These are phyloP conservation scores for Ophiocordyceps camponoti-floridani DNA, from an alignment of 2,329 filamentous ascomycete genomes.

Conservation along the genomic window DNA sequence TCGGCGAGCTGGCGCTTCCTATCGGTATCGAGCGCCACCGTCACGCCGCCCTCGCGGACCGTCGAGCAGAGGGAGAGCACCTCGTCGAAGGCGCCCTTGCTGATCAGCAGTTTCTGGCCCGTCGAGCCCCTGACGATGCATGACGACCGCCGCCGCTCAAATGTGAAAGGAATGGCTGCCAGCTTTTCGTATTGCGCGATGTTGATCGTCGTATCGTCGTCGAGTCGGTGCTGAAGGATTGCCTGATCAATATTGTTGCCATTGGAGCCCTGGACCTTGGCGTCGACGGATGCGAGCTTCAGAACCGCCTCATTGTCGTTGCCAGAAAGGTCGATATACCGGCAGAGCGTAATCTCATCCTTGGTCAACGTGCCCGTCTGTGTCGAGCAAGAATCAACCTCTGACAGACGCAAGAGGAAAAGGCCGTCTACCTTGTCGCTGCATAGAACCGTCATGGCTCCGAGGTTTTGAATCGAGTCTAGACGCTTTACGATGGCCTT, in stretches of 20 bases:
- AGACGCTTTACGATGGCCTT: constrained; percentile 17
- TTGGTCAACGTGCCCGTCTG: constrained; percentile 12
- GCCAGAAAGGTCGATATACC: constrained; percentile 7
- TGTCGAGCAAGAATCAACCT: not conserved
- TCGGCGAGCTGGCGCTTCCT: constrained; percentile 2
- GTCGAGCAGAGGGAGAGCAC: constrained; percentile 7
- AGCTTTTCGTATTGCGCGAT: constrained; percentile 8
- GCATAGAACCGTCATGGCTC: constrained; percentile 12
- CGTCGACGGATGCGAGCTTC: constrained; percentile 11
- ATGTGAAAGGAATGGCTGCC: constrained; percentile 9
- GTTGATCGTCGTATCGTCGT: constrained; percentile 4
- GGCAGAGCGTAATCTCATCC: constrained; percentile 10
- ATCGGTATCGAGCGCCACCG: constrained; percentile 4
- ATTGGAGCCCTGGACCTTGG: constrained; percentile 7
- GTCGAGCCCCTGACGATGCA: constrained; percentile 8
- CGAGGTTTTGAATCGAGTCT: constrained; percentile 12
- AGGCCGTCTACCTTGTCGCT: constrained; percentile 10
- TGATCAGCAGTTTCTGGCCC: constrained; percentile 9
- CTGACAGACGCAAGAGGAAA: not conserved
- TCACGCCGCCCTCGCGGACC: constrained; percentile 4
- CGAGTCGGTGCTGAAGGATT: constrained; percentile 5
- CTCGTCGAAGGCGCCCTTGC: constrained; percentile 13
- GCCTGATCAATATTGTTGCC: constrained; percentile 12
- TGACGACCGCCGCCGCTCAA: constrained; percentile 9
- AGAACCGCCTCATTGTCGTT: constrained; percentile 5